These are phyloP conservation scores for Trypethelium eluteriae DNA, from an alignment of 495 filamentous ascomycete species.

Conservation along the genomic window DNA sequence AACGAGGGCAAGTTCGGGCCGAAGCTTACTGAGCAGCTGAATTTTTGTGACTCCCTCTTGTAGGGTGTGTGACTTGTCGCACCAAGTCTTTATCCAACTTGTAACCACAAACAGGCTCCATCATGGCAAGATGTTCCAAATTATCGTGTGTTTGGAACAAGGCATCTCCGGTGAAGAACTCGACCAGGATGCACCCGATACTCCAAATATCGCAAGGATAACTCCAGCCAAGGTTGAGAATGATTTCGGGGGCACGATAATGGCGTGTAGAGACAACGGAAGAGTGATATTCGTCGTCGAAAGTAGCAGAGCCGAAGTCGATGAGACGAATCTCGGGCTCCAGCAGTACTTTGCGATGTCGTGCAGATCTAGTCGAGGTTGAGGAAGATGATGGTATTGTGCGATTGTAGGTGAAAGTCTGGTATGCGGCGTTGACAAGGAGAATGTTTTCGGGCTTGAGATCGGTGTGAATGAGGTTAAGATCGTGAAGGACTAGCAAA, in stretches of 20 bases:
- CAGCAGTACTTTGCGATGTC: conserved; percentile 78
- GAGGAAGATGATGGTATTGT: conserved; percentile 86
- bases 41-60: conserved; percentile 58
- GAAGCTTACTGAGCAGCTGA: conserved; percentile 69
- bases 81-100: conserved; percentile 71
- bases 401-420: conserved; percentile 95
- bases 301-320: conserved; percentile 96
- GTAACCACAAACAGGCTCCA: conserved; percentile 78
- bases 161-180: conserved; percentile 96
- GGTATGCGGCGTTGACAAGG: conserved; percentile 78
- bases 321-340: conserved; percentile 96
- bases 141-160: conserved; percentile 98
- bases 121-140: conserved; percentile 97
- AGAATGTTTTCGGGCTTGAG: conserved; percentile 98
- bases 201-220: conserved; percentile 99
- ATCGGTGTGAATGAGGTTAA: conserved; percentile 97
- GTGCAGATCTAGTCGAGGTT: conserved; percentile 65
- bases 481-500: conserved; percentile 76
- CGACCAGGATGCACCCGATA: conserved; percentile 97
- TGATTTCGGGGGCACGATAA: conserved; percentile 95
- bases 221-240: conserved; percentile 92
- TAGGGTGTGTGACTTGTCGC: conserved; percentile 57
- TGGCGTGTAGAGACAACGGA: conserved; percentile 94
- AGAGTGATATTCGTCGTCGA: conserved; percentile 97
- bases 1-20: neutral